phyloP scores from a whole-genome alignment of 352 stramenopile genomes.

The Phytophthora meadii region DNA sequence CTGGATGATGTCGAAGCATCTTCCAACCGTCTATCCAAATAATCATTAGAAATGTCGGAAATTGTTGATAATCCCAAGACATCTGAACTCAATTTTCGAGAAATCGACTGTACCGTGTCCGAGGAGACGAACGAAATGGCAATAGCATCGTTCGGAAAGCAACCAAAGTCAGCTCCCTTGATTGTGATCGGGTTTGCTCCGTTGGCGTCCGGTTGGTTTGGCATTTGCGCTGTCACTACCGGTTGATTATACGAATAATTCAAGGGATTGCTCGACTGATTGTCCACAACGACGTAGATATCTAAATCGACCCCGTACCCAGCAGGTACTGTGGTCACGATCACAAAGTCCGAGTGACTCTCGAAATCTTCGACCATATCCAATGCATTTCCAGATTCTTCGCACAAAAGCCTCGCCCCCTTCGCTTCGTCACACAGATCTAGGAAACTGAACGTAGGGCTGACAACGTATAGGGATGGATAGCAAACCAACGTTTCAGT shows the following conservation, averaged over 20 bases:
- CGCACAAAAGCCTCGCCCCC: slow-evolving; percentile 43
- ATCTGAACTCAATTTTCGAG: slow-evolving; percentile 12
- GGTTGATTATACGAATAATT: slow-evolving; percentile 68
- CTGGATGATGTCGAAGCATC: slow-evolving; percentile 9
- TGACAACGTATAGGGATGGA: slow-evolving; percentile 49
- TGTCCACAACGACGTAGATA: slow-evolving; percentile 57
- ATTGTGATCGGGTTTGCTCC: slow-evolving; percentile 68
- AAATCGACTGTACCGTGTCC: slow-evolving; percentile 22
- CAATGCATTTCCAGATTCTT: slow-evolving; percentile 3
- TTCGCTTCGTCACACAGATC: slow-evolving; percentile 39
- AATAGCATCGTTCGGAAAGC: slow-evolving; percentile 66
- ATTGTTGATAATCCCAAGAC: slow-evolving; percentile 3
- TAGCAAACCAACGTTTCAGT: slow-evolving; percentile 52
- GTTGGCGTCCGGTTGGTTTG: slow-evolving; percentile 72
- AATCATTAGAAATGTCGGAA: slow-evolving; percentile 5
- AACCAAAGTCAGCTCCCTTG: slow-evolving; percentile 68
- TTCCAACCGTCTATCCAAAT: slow-evolving; percentile 6
- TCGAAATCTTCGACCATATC: slow-evolving; percentile 41
- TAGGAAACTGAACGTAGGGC: slow-evolving; percentile 40
- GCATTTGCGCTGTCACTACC: slow-evolving; percentile 62
- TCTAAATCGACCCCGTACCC: slow-evolving; percentile 53
- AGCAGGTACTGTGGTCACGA: slow-evolving; percentile 50
- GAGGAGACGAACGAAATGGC: slow-evolving; percentile 49
- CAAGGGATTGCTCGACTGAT: slow-evolving; percentile 57
- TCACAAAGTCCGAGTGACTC: slow-evolving; percentile 57